Conservation (phyloP, 1,139 yeast species). For the Debaryomyces sp. region DNA sequence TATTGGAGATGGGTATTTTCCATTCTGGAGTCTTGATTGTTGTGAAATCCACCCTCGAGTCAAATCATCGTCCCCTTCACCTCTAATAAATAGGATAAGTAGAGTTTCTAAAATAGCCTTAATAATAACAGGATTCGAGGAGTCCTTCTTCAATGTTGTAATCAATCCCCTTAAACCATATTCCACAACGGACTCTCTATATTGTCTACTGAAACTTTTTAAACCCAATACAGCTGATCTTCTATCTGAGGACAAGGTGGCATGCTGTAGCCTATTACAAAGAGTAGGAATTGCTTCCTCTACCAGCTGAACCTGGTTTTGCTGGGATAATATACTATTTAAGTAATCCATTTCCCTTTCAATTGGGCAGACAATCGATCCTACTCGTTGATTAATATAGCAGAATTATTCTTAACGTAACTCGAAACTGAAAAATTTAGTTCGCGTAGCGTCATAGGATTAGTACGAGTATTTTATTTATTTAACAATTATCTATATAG, state of each 20-base stretch:
- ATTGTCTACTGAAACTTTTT: slow-evolving; percentile 87
- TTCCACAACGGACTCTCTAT: slow-evolving; percentile 88
- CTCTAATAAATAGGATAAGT: slow-evolving; percentile 74
- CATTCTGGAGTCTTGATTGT: slow-evolving; percentile 76
- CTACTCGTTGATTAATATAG: neutral
- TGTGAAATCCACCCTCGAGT: slow-evolving; percentile 74
- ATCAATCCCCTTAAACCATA: slow-evolving; percentile 81
- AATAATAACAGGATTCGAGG: slow-evolving; percentile 69
- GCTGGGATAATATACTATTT: slow-evolving; percentile 39
- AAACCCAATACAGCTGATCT: slow-evolving; percentile 89
- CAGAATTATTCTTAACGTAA: neutral
- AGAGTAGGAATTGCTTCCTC: slow-evolving; percentile 88
- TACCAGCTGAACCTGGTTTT: slow-evolving; percentile 56
- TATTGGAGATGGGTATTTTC: slow-evolving; percentile 82
- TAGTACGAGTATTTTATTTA: neutral
- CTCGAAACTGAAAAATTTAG: slow-evolving; percentile 1
- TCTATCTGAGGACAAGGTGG: slow-evolving; percentile 81
- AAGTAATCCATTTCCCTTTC: slow-evolving; percentile 38
- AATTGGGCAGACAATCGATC: slow-evolving; percentile 1
- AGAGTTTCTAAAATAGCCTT: slow-evolving; percentile 87
- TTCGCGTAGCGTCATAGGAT: neutral
- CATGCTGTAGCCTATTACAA: slow-evolving; percentile 84
- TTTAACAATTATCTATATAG: neutral
- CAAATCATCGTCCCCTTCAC: slow-evolving; percentile 57
- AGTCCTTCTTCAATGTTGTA: slow-evolving; percentile 65